Conservation (phyloP, 1,284 basidiomycete genomes). For the Somion occarium region DNA sequence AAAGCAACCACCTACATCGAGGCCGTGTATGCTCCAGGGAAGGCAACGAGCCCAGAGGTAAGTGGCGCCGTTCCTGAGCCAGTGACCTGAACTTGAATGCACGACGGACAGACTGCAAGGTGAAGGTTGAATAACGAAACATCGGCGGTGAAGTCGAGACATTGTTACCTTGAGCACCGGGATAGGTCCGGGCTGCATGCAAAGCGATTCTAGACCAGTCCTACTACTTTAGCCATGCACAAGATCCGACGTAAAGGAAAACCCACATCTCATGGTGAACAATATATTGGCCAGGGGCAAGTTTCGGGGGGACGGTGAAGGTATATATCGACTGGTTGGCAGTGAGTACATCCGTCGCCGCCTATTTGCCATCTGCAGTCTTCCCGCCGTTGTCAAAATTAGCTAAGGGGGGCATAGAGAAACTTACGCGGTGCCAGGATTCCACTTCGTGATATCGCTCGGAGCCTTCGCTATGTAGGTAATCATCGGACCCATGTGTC, state of each 20-base stretch:
- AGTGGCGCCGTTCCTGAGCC: constrained; percentile 44
- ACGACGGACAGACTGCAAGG: constrained; percentile 37
- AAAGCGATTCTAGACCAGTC: constrained; percentile 41
- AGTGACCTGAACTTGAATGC: constrained; percentile 47
- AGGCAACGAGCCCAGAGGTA: constrained; percentile 41
- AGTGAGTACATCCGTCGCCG: constrained; percentile 35
- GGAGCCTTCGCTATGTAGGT: constrained; percentile 46
- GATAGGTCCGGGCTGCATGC: constrained; percentile 30
- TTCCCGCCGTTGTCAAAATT: constrained; percentile 44
- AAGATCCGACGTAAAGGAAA: too few species aligned
- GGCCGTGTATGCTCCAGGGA: constrained; percentile 47
- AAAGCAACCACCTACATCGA: constrained; percentile 32
- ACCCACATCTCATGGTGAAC: constrained; percentile 44
- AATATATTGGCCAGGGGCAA: constrained; percentile 44
- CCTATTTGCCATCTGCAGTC: constrained; percentile 39
- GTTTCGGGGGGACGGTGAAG: constrained; percentile 39
- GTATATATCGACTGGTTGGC: constrained; percentile 38
- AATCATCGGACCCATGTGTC: constrained; percentile 35
- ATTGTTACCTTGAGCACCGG: constrained; percentile 18
- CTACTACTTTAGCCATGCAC: too few species aligned
- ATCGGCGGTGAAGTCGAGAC: too few species aligned
- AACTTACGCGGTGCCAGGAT: constrained; percentile 35
- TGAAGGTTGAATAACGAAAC: constrained; percentile 18
- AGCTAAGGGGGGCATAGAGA: constrained; percentile 37
- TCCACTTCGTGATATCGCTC: constrained; percentile 40